A percentile compares a stretch with the other conserved stretches of the same genome.
Conservation (phyloP, 2,329 filamentous ascomycete species). For the Botrytis squamosa region DNA sequence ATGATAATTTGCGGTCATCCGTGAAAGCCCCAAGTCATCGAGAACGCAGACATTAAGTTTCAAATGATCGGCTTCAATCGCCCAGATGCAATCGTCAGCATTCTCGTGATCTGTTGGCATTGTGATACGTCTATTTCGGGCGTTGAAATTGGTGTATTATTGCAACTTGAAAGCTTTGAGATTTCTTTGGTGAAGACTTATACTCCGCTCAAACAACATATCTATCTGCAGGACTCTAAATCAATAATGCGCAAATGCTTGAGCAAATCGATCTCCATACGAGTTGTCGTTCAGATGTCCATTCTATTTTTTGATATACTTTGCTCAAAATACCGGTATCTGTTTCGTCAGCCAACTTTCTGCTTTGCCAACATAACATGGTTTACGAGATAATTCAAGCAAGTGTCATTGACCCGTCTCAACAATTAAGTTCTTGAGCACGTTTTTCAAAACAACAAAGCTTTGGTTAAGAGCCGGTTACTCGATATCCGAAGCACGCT, state of each 20-base stretch:
- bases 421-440: not conserved
- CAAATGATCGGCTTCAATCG: not conserved
- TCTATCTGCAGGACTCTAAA: not conserved
- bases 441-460: not conserved
- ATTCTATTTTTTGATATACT: not conserved
- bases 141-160: not conserved
- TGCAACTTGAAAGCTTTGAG: not conserved
- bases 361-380: not conserved
- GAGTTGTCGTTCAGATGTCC: not conserved
- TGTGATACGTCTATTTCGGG: not conserved
- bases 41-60: not conserved
- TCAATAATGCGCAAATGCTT: not conserved
- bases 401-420: conserved; percentile 3
- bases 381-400: conserved; percentile 1
- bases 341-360: not conserved
- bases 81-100: not conserved
- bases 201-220: not conserved
- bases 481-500: conserved; percentile 12
- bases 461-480: not conserved
- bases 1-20: not conserved
- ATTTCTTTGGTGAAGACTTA: not conserved
- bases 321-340: not conserved
- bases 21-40: too few relatives aligned
- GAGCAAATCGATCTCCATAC: not conserved
- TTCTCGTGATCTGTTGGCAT: not conserved